Evolutionary conservation across 2,329 filamentous ascomycete genomes (phyloP).

Genomic region (Aspergillaceae sp.): DNA sequence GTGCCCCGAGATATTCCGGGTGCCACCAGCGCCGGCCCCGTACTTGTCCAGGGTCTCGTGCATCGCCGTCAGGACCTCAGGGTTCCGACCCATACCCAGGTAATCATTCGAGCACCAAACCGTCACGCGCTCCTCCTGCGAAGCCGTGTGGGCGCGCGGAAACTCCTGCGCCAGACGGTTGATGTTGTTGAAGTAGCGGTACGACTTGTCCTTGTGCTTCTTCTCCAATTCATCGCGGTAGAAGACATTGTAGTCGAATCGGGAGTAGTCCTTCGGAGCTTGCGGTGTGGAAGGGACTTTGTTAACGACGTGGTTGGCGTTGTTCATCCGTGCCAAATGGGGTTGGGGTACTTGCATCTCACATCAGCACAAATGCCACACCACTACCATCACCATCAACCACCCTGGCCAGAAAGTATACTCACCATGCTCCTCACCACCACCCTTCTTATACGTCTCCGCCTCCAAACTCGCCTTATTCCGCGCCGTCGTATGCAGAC

Average conservation of each 20-base stretch:
- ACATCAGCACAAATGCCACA: no score
- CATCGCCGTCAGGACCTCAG: constrained; percentile 79
- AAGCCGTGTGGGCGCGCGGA: constrained; percentile 83
- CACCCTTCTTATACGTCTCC: constrained; percentile 35
- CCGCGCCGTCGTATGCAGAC: constrained; percentile 66
- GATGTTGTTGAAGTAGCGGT: constrained; percentile 99
- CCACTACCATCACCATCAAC: no score
- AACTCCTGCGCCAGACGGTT: constrained; percentile 96
- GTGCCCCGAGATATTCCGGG: constrained; percentile 94
- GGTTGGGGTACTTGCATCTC: neutral
- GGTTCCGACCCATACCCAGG: constrained; percentile 92
- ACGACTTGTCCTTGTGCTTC: constrained; percentile 99
- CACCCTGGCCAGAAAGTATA: neutral
- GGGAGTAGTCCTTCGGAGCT: constrained; percentile 39
- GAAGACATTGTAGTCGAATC: constrained; percentile 86
- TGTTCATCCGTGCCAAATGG: neutral
- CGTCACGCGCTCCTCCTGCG: constrained; percentile 74
- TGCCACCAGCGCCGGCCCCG: constrained; percentile 89
- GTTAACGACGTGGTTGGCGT: neutral
- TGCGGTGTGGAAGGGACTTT: constrained; percentile 35
- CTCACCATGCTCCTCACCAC: constrained; percentile 34
- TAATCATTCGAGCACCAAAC: constrained; percentile 99
- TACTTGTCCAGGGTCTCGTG: constrained; percentile 92
- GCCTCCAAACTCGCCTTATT: constrained; percentile 72
- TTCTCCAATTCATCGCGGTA: constrained; percentile 86